These are phyloP conservation scores for Epichloe scottii DNA, from an alignment of 2,329 filamentous ascomycete species.

Conservation along the genomic window DNA sequence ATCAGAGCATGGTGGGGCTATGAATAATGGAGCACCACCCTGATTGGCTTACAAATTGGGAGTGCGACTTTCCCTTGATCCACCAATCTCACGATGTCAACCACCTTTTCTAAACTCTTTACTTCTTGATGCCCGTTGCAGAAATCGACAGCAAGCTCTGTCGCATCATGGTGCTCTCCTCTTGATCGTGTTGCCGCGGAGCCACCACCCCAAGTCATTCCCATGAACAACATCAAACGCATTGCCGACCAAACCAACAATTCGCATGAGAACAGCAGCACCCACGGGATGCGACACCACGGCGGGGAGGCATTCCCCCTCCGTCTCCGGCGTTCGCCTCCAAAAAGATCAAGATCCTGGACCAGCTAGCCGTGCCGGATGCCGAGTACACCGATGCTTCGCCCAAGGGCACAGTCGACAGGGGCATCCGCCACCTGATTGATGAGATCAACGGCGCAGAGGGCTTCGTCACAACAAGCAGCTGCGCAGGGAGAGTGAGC, in stretches of 20 bases:
- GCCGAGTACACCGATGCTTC: conserved; percentile 69
- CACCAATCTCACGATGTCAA: not conserved
- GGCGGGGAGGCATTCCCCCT: conserved; percentile 11
- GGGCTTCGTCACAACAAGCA: conserved; percentile 82
- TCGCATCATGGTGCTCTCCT: too few relatives aligned
- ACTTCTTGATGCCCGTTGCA: not conserved
- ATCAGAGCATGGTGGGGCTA: too few relatives aligned
- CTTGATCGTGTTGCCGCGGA: too few relatives aligned
- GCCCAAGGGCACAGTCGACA: conserved; percentile 80
- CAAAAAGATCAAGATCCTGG: conserved; percentile 63
- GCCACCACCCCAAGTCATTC: too few relatives aligned
- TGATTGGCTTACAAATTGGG: not conserved
- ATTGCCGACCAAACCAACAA: not conserved
- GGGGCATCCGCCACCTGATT: conserved; percentile 64
- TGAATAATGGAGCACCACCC: too few relatives aligned
- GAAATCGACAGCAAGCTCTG: too few relatives aligned
- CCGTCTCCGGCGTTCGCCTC: conserved; percentile 32
- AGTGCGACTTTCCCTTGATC: not conserved
- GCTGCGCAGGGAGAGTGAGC: conserved; percentile 76
- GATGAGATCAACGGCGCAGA: conserved; percentile 61
- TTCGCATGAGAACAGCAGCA: not conserved
- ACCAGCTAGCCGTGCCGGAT: conserved; percentile 54
- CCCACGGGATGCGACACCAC: conserved; percentile 13
- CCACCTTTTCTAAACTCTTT: too few relatives aligned
- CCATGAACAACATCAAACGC: not conserved